phyloP scores from a whole-genome alignment of 129 eudicot genomes.

The Pseudognaphalium luteoalbum region DNA sequence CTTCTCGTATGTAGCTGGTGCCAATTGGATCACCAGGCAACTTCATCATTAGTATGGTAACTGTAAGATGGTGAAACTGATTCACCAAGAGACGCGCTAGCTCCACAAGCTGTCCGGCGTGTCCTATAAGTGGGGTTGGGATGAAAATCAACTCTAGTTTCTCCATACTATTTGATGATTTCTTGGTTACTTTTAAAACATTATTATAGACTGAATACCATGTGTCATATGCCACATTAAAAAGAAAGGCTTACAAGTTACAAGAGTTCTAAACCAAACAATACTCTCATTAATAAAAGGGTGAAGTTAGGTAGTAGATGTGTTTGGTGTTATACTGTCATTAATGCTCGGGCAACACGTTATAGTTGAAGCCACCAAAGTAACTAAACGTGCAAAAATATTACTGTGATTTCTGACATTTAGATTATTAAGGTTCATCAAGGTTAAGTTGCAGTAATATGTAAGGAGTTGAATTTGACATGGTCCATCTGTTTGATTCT shows the following conservation, averaged over 20 bases:
- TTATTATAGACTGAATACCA: neutral
- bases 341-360: no score
- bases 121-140: constrained; percentile 30
- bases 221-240: neutral
- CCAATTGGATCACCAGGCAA: constrained; percentile 35
- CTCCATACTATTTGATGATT: constrained; percentile 8
- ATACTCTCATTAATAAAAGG: no score
- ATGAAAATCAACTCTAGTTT: constrained; percentile 27
- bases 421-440: no score
- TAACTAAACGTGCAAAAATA: no score
- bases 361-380: no score
- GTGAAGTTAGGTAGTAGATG: no score
- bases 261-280: neutral
- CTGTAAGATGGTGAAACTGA: constrained; percentile 29
- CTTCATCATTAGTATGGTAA: constrained; percentile 47
- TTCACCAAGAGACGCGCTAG: constrained; percentile 28
- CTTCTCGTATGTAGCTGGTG: constrained; percentile 30
- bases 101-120: constrained; percentile 27
- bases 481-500: no score
- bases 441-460: no score
- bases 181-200: neutral
- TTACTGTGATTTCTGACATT: no score
- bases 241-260: neutral
- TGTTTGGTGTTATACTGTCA: no score
- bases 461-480: no score